Evolutionary conservation across 2,329 filamentous ascomycete genomes (phyloP).

Genomic region (Rutstroemia sp.): DNA sequence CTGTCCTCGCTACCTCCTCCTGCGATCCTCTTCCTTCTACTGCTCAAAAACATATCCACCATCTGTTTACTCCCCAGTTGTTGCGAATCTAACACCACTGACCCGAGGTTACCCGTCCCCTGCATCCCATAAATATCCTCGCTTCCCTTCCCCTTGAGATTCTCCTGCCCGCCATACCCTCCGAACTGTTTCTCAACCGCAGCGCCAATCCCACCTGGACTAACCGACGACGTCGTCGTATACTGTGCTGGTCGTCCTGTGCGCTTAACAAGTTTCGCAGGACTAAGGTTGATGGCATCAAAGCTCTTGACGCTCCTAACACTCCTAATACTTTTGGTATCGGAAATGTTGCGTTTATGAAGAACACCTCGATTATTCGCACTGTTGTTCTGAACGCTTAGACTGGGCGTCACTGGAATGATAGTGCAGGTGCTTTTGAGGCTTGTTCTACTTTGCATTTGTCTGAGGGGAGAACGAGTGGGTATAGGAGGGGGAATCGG

Average conservation of each 20-base stretch:
- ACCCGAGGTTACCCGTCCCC: constrained; percentile 18
- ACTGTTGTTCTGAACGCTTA: constrained; percentile 10
- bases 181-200: constrained; percentile 29
- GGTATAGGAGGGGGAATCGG: constrained; percentile 20
- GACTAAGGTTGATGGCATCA: constrained; percentile 12
- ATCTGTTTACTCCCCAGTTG: constrained; percentile 41
- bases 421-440: constrained; percentile 12
- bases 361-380: constrained; percentile 17
- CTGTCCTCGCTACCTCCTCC: constrained; percentile 32
- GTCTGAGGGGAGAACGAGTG: constrained; percentile 15
- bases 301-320: constrained; percentile 18
- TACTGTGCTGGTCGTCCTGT: constrained; percentile 9
- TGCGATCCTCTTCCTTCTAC: constrained; percentile 36
- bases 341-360: constrained; percentile 20
- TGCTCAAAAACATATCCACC: constrained; percentile 48
- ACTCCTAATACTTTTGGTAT: constrained; percentile 16
- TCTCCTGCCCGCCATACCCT: constrained; percentile 1
- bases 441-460: constrained; percentile 18
- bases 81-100: constrained; percentile 28
- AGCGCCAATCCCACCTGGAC: constrained; percentile 21
- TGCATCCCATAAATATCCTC: constrained; percentile 18
- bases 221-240: constrained; percentile 9
- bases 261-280: constrained; percentile 23
- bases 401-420: constrained; percentile 11
- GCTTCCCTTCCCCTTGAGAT: background rate